Conservation (phyloP, 176 grass and related monocot species). For the Cenchrus americanus region DNA sequence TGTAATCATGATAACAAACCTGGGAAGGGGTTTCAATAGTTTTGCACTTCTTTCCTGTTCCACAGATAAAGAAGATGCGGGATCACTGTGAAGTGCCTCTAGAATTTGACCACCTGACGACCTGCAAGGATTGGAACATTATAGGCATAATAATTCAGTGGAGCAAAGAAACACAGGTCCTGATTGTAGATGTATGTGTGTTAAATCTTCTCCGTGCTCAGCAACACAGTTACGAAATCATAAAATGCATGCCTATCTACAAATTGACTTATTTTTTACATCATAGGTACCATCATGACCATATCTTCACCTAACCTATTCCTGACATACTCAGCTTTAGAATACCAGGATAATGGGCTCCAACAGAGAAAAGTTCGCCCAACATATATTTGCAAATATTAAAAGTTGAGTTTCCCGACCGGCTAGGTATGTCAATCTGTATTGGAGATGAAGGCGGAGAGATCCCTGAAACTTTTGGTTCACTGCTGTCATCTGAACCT, state of each 20-base stretch:
- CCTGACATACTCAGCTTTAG: slow-evolving; percentile 45
- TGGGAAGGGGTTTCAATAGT: slow-evolving; percentile 65
- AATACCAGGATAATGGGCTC: slow-evolving; percentile 55
- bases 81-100: slow-evolving; percentile 97
- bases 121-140: slow-evolving; percentile 71
- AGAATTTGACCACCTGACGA: slow-evolving; percentile 81
- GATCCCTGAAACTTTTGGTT: slow-evolving; percentile 69
- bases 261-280: slow-evolving; percentile 41
- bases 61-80: slow-evolving; percentile 88
- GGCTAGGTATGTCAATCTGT: slow-evolving; percentile 72
- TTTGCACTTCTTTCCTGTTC: slow-evolving; percentile 93
- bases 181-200: slow-evolving; percentile 31
- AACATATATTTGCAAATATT: slow-evolving; percentile 85
- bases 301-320: slow-evolving; percentile 53
- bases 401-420: slow-evolving; percentile 95
- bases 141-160: slow-evolving; percentile 48
- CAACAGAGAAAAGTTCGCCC: slow-evolving; percentile 57
- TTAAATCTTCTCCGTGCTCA: slow-evolving; percentile 43
- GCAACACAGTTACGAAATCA: slow-evolving; percentile 29
- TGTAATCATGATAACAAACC: slow-evolving; percentile 61
- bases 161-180: slow-evolving; percentile 29
- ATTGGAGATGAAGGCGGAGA: slow-evolving; percentile 97
- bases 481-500: slow-evolving; percentile 63
- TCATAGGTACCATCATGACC: slow-evolving; percentile 33
- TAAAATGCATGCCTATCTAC: slow-evolving; percentile 37